These are phyloP conservation scores for Mucuna pruriens DNA, from an alignment of 306 rosid species.

Conservation along the genomic window DNA sequence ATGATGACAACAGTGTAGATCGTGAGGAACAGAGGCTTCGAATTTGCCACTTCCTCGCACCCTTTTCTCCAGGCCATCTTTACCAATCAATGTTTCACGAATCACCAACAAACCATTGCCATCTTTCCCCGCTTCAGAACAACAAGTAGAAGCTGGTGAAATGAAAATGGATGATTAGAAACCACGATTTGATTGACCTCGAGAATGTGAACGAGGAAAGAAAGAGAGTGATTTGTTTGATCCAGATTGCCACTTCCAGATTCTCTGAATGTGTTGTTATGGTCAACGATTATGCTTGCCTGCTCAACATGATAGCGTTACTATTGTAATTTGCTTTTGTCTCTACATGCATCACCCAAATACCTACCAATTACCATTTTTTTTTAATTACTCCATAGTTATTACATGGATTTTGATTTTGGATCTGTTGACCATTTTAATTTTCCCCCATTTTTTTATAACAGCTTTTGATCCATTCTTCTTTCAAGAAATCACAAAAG, in stretches of 20 bases:
- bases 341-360: background rate
- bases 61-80: conserved; percentile 55
- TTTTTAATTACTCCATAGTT: background rate
- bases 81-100: background rate
- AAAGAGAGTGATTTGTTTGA: background rate
- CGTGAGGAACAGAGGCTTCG: conserved; percentile 67
- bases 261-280: background rate
- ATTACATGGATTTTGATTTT: background rate
- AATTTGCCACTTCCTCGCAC: conserved; percentile 54
- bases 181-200: background rate
- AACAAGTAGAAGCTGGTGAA: background rate
- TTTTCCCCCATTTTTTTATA: background rate
- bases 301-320: background rate
- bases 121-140: background rate
- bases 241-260: background rate
- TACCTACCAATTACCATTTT: background rate
- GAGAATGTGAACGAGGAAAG: background rate
- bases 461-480: background rate
- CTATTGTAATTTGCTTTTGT: background rate
- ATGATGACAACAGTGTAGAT: conserved; percentile 63
- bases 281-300: conserved; percentile 22
- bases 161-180: background rate
- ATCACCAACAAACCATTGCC: background rate
- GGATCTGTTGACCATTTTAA: background rate
- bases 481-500: background rate